A percentile compares a stretch with the other conserved stretches of the same genome.
Conservation (phyloP, 1,284 basidiomycete species). For the Flammula alnicola region DNA sequence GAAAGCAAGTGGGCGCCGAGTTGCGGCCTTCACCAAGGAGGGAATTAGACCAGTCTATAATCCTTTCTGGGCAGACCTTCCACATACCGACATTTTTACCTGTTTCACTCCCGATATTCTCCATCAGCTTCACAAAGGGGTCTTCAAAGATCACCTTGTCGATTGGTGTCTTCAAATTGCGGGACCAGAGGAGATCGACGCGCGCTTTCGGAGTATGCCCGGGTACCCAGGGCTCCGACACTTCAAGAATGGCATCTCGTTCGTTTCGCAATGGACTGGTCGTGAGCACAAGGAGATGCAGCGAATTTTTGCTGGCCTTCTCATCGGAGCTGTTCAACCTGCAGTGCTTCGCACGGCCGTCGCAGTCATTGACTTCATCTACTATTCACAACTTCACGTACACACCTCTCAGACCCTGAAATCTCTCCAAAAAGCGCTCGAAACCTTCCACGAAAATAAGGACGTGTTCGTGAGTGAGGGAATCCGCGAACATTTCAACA, state of each 20-base stretch:
- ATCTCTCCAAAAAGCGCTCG: constrained; percentile 17
- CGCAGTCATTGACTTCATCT: constrained; percentile 34
- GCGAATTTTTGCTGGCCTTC: constrained; percentile 28
- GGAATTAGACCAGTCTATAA: constrained; percentile 15
- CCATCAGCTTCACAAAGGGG: constrained; percentile 43
- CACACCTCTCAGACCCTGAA: constrained; percentile 25
- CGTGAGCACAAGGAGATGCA: constrained; percentile 34
- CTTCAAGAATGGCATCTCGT: constrained; percentile 36
- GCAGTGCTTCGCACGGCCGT: constrained; percentile 19
- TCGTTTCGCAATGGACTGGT: constrained; percentile 32
- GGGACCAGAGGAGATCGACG: constrained; percentile 31
- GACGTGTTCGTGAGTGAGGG: constrained; percentile 19
- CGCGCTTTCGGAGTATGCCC: constrained; percentile 29
- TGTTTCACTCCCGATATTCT: constrained; percentile 36
- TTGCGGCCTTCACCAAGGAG: constrained; percentile 18
- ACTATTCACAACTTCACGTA: constrained; percentile 26
- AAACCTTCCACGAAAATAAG: constrained; percentile 23
- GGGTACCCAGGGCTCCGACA: constrained; percentile 28
- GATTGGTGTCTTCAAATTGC: constrained; percentile 28
- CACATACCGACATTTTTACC: constrained; percentile 35
- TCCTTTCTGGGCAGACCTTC: constrained; percentile 40
- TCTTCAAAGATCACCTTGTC: constrained; percentile 40
- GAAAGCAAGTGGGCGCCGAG: constrained; percentile 1
- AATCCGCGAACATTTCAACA: constrained; percentile 35
- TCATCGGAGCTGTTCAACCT: constrained; percentile 19